Evolutionary conservation across 768 basidiomycete genomes (phyloP).

Genomic region (Mycena latifolia): DNA sequence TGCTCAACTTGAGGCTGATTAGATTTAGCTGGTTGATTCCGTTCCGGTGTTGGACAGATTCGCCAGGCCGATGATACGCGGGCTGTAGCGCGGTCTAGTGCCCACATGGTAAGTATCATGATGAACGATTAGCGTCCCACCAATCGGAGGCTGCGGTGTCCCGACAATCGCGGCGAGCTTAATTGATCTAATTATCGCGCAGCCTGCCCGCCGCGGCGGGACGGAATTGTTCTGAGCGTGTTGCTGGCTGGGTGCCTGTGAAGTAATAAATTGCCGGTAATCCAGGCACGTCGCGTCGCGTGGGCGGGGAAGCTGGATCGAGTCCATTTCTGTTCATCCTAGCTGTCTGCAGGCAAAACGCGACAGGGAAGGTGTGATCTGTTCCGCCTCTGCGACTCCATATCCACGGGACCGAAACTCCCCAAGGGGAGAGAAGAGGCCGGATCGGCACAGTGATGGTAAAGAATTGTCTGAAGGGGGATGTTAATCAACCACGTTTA

Average conservation of each 20-base stretch:
- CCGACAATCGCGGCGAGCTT: conserved; percentile 16
- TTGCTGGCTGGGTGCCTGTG: background rate
- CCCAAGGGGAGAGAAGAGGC: background rate
- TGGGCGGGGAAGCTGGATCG: background rate
- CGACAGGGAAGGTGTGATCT: conserved; percentile 8
- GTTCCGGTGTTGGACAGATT: conserved; percentile 4
- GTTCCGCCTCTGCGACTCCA: too few relatives aligned
- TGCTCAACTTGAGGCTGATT: too few relatives aligned
- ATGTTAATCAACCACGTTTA: conserved; percentile 1
- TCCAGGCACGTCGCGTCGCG: background rate
- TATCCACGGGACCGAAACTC: background rate
- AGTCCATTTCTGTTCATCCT: background rate
- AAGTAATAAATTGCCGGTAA: background rate
- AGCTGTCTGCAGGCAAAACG: background rate
- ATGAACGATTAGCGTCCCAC: conserved; percentile 4
- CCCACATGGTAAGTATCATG: conserved; percentile 9
- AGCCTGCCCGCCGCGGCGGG: too few relatives aligned
- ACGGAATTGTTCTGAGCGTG: too few relatives aligned
- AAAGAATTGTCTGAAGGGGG: background rate
- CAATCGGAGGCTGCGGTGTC: conserved; percentile 15
- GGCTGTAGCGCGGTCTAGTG: too few relatives aligned
- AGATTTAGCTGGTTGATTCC: too few relatives aligned
- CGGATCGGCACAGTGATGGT: conserved; percentile 26
- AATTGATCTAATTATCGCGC: conserved; percentile 16
- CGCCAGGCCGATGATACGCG: conserved; percentile 2